A percentile compares a stretch with the other conserved stretches of the same genome.
Conservation (phyloP, 805 yeast genomes). For the Candida easanensis region DNA sequence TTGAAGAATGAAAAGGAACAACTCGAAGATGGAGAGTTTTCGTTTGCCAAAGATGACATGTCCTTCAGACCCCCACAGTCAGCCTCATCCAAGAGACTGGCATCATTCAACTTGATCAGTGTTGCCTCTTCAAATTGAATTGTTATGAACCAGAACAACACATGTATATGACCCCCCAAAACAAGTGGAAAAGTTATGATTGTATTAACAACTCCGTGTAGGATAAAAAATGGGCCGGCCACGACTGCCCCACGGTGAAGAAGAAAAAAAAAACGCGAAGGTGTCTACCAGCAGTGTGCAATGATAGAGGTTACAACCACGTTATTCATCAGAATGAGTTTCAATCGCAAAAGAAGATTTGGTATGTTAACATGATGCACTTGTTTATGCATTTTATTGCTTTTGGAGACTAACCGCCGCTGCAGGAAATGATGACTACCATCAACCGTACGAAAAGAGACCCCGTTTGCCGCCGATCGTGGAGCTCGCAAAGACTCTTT, state of each 20-base stretch:
- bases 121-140: conserved; percentile 7
- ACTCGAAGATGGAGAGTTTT: conserved; percentile 19
- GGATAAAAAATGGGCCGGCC: neutral
- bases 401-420: conserved; percentile 7
- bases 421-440: conserved; percentile 24
- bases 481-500: conserved; percentile 44
- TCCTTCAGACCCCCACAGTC: conserved; percentile 1
- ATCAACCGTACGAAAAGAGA: conserved; percentile 25
- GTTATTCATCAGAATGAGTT: conserved; percentile 18
- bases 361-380: conserved; percentile 20
- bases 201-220: too few relatives aligned
- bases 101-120: conserved; percentile 18
- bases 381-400: too few relatives aligned
- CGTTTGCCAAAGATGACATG: conserved; percentile 5
- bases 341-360: conserved; percentile 27
- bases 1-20: conserved; percentile 31
- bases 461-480: conserved; percentile 42
- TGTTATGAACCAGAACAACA: neutral
- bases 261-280: neutral
- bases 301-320: neutral
- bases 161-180: neutral
- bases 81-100: conserved; percentile 9
- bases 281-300: neutral
- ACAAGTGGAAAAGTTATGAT: too few relatives aligned
- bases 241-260: neutral